Base-by-base conservation (phyloP, 306 rosid species). In the Prunus dulcis region DNA sequence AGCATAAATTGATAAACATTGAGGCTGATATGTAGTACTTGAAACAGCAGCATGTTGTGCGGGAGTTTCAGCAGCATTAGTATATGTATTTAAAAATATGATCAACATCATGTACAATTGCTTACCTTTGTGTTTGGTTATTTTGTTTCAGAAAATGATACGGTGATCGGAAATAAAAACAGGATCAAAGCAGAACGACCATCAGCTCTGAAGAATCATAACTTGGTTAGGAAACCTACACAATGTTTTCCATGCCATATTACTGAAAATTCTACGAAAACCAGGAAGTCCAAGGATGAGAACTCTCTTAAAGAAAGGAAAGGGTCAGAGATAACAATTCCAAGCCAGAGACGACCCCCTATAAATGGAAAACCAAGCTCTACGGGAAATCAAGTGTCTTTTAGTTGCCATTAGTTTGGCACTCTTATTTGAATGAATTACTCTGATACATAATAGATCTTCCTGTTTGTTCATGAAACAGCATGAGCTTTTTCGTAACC, bases 61-160 rank as follows among this genome's bases (percentile, higher is more conserved):
- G 12, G n/a, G 38, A 0, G 15, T 72, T 72, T 9, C 32, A 9
- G 62, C 47, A 27, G 75, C 64, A 55, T 55, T 7, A 51, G 34
- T 32, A 8, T 6, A 32, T 71, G 14, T 47, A 12, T 51, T 20
- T 64, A 15, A 11, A 53, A 45, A 45, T 43, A 12, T 67, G 57
- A 38, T 56, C 28, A 27, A 28, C 46, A 22, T 34, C 13, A 20
- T 19, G 3, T 22, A n/a, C 64, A 30, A 32, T 4, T 32, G 65
- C 25, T 58, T 18, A 20, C 23, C 56, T 18, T 46, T 61, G 34
- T 7, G 5, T 68, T 69, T 60, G 76, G 80, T 69, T 34, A 12
- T 66, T 81, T 83, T 75, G 51, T 81, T 70, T 77, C 88, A 93
- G 98, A 89, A 18, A 93, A 93, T 70, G 98, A 93, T 80, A 3